Evolutionary conservation across 2,329 filamentous ascomycete genomes (phyloP).

Genomic region (Aspergillus arachidicola): DNA sequence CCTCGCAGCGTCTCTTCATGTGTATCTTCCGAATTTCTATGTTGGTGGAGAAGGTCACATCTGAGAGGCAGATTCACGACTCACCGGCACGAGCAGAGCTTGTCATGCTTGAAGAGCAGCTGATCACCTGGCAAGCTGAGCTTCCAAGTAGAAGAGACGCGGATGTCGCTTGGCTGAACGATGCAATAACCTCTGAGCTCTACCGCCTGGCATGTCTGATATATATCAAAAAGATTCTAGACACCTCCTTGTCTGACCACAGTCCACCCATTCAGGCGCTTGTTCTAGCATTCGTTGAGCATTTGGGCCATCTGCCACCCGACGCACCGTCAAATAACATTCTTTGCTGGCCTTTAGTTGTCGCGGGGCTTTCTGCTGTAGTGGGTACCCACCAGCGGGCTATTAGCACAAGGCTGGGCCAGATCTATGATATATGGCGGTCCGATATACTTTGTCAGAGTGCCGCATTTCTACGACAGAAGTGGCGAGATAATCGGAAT

Average conservation of each 20-base stretch:
- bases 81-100: neutral
- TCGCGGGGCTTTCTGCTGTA: constrained; percentile 2
- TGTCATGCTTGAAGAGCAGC: neutral
- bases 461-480: neutral
- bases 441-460: neutral
- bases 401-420: neutral
- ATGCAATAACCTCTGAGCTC: constrained; percentile 6
- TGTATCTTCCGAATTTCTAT: constrained; percentile 9
- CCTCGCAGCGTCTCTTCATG: constrained; percentile 7
- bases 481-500: neutral
- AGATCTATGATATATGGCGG: neutral
- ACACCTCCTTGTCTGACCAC: neutral
- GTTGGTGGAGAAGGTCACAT: neutral
- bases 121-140: neutral
- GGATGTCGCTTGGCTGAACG: constrained; percentile 1
- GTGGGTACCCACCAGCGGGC: neutral
- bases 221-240: neutral
- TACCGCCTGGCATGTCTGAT: constrained; percentile 12
- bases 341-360: constrained; percentile 12
- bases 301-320: neutral
- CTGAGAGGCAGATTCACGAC: neutral
- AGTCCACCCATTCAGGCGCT: neutral
- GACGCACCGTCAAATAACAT: constrained; percentile 5
- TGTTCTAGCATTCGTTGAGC: neutral
- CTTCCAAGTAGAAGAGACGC: neutral